These are phyloP conservation scores for Talaromyces sp. DNA, from an alignment of 2,329 filamentous ascomycete genomes.

Conservation along the genomic window DNA sequence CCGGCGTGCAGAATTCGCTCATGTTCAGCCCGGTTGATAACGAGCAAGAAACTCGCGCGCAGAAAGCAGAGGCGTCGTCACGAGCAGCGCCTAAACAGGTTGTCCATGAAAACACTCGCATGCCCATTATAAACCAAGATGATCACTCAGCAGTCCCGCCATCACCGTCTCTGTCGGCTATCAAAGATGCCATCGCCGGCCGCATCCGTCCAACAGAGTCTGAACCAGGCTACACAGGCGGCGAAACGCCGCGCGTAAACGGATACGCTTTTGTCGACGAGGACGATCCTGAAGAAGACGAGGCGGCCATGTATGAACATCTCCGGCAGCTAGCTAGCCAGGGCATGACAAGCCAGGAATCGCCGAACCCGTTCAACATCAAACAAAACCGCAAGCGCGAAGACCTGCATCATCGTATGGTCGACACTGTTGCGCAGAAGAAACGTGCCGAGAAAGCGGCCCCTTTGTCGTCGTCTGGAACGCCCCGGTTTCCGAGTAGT, in stretches of 20 bases:
- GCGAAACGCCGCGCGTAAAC: constrained; percentile 83
- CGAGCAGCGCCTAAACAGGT: constrained; percentile 72
- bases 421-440: constrained; percentile 70
- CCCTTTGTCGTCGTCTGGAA: no score
- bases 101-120: constrained; percentile 76
- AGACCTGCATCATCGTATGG: constrained; percentile 76
- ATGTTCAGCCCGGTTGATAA: constrained; percentile 66
- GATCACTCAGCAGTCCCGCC: constrained; percentile 51
- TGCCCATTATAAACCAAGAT: constrained; percentile 48
- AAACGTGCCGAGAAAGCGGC: constrained; percentile 60
- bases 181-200: constrained; percentile 78
- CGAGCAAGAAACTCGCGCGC: constrained; percentile 58
- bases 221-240: constrained; percentile 56
- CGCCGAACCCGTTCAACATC: constrained; percentile 75
- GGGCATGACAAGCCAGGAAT: constrained; percentile 30
- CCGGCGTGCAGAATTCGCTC: constrained; percentile 69
- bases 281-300: constrained; percentile 43
- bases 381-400: constrained; percentile 71
- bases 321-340: constrained; percentile 23
- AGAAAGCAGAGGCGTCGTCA: constrained; percentile 65
- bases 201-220: constrained; percentile 58
- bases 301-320: constrained; percentile 42
- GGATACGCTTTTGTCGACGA: constrained; percentile 94
- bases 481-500: constrained; percentile 37
- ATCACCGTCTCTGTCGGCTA: constrained; percentile 78